Conservation (phyloP, 2,329 filamentous ascomycete species). For the Thelonectria blattea region DNA sequence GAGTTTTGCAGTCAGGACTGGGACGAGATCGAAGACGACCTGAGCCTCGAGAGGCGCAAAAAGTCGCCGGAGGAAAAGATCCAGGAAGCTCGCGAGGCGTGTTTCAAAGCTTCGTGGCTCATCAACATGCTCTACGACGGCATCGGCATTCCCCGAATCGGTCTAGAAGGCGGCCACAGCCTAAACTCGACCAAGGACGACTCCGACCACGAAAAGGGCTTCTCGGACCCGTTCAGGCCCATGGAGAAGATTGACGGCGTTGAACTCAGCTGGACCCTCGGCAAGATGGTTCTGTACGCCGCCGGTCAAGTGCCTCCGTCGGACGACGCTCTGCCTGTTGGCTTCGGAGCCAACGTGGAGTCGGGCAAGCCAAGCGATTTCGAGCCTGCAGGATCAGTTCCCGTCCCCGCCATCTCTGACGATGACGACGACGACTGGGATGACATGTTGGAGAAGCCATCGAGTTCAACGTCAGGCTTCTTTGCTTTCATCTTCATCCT, state of each 20-base stretch:
- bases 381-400: conserved; percentile 74
- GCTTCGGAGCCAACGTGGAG: conserved; percentile 86
- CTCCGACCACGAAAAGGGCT: conserved; percentile 70
- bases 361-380: conserved; percentile 75
- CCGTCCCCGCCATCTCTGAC: conserved; percentile 44
- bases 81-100: conserved; percentile 82
- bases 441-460: conserved; percentile 70
- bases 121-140: conserved; percentile 97
- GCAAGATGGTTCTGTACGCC: conserved; percentile 95
- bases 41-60: conserved; percentile 68
- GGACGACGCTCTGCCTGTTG: conserved; percentile 71
- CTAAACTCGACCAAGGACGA: conserved; percentile 77
- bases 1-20: conserved; percentile 87
- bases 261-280: conserved; percentile 96
- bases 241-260: conserved; percentile 90
- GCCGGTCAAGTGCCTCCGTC: conserved; percentile 81
- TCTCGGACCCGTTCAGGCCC: conserved; percentile 85
- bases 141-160: conserved; percentile 88
- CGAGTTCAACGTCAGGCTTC: conserved; percentile 74
- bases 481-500: conserved; percentile 80
- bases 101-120: conserved; percentile 98
- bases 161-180: conserved; percentile 69
- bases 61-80: conserved; percentile 80
- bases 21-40: conserved; percentile 72
- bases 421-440: conserved; percentile 63